Evolutionary conservation across 306 rosid genomes (phyloP).

Genomic region (Sindora glabra): DNA sequence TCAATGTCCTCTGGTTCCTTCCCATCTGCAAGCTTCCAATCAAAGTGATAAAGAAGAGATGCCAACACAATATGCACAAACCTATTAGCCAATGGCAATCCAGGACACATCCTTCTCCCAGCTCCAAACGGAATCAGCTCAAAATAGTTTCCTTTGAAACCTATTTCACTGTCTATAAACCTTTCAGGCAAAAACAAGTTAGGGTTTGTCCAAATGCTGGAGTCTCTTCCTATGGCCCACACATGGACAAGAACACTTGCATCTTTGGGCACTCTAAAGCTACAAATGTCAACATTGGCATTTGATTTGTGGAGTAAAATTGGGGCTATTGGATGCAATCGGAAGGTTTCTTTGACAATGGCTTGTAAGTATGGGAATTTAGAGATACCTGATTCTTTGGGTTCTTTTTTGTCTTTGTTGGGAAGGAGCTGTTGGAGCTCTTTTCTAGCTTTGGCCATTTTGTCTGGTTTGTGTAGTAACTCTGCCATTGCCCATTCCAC

Average conservation of each 20-base stretch:
- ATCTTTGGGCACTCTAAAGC: not conserved
- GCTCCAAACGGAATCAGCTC: constrained; percentile 5
- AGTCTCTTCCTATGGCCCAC: too few relatives aligned
- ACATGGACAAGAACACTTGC: not conserved
- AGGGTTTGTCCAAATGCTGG: constrained; percentile 12
- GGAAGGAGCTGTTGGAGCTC: not conserved
- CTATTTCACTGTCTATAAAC: not conserved
- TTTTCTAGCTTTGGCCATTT: too few relatives aligned
- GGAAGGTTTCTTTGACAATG: too few relatives aligned
- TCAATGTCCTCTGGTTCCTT: too few relatives aligned
- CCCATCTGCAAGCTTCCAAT: not conserved
- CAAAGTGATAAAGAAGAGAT: not conserved
- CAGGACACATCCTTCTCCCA: constrained; percentile 13
- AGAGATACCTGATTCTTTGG: not conserved
- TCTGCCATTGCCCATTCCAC: too few relatives aligned
- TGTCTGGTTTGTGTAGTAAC: too few relatives aligned
- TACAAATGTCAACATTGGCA: not conserved
- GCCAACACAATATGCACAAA: not conserved
- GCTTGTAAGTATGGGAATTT: not conserved
- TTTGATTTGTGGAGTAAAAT: not conserved
- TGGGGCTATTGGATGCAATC: constrained; percentile 10
- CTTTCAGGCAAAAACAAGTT: constrained; percentile 1
- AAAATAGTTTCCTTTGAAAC: not conserved
- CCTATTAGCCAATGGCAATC: not conserved
- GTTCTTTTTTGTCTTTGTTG: not conserved